Conservation (phyloP, 2,329 filamentous ascomycete species). For the Neonectria ditissima region DNA sequence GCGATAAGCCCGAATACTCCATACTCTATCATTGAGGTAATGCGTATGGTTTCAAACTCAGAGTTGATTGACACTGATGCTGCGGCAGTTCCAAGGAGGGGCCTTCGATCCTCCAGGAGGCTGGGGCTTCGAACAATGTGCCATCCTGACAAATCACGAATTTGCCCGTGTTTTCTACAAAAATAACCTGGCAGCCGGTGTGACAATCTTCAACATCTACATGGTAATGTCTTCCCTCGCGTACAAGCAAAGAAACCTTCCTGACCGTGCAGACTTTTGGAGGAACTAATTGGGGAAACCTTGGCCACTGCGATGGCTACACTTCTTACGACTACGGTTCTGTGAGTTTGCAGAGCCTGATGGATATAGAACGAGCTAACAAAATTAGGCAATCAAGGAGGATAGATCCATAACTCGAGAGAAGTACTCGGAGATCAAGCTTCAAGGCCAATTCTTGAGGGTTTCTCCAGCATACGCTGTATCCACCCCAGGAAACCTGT, state of each 20-base stretch:
- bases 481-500: conserved; percentile 63
- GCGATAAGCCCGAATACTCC: conserved; percentile 74
- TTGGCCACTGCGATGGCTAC: conserved; percentile 76
- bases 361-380: not conserved
- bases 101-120: conserved; percentile 82
- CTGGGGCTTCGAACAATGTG: conserved; percentile 75
- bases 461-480: conserved; percentile 77
- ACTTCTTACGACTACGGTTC: conserved; percentile 68
- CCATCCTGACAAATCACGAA: conserved; percentile 74
- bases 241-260: not conserved
- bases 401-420: conserved; percentile 75
- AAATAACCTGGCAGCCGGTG: conserved; percentile 75
- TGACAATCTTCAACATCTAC: conserved; percentile 78
- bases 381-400: conserved; percentile 66
- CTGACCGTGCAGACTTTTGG: conserved; percentile 67
- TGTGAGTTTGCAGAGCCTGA: conserved; percentile 37
- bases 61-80: too few species aligned
- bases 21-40: conserved; percentile 65
- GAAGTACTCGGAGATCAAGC: conserved; percentile 84
- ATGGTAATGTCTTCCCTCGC: conserved; percentile 65
- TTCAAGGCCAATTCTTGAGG: conserved; percentile 80
- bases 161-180: conserved; percentile 85
- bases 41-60: too few species aligned
- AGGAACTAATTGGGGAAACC: conserved; percentile 87
- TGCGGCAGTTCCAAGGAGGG: conserved; percentile 77